Percentiles rank a stretch among this genome's conserved stretches.
Evolutionary conservation across 352 stramenopile genomes (phyloP).

Genomic region (Globisporangium echinulatum): DNA sequence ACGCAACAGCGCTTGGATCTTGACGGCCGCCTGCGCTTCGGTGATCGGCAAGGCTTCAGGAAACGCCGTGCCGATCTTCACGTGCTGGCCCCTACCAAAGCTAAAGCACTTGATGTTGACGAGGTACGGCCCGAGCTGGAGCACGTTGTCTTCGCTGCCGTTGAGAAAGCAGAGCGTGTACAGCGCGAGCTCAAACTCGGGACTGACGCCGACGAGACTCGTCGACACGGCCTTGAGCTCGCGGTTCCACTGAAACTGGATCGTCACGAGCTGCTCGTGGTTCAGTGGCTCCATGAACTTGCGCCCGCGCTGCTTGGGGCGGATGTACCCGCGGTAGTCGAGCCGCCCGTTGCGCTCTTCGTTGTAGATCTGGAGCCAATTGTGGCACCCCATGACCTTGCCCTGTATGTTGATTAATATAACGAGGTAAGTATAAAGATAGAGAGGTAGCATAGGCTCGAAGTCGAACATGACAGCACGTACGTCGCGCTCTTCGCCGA

Average conservation of each 20-base stretch:
- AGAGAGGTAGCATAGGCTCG: background rate
- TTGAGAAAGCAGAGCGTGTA: slow-evolving; percentile 95
- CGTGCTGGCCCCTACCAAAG: slow-evolving; percentile 63
- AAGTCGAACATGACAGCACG: slow-evolving; percentile 2
- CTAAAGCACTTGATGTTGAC: slow-evolving; percentile 89
- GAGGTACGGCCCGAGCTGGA: slow-evolving; percentile 80
- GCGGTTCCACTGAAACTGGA: slow-evolving; percentile 92
- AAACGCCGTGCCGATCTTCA: slow-evolving; percentile 81
- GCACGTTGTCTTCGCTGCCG: slow-evolving; percentile 81
- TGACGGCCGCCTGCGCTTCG: slow-evolving; percentile 61
- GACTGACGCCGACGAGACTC: slow-evolving; percentile 91
- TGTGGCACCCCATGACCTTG: slow-evolving; percentile 92
- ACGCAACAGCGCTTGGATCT: slow-evolving; percentile 67
- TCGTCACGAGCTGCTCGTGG: slow-evolving; percentile 90
- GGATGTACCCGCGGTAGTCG: slow-evolving; percentile 93
- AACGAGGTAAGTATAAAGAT: background rate
- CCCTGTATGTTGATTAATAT: slow-evolving; percentile 22
- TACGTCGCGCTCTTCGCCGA: slow-evolving; percentile 93
- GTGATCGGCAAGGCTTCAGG: slow-evolving; percentile 67
- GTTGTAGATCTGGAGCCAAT: slow-evolving; percentile 96
- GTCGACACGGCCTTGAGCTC: slow-evolving; percentile 89
- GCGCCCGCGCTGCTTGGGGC: slow-evolving; percentile 69
- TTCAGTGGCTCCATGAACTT: slow-evolving; percentile 67
- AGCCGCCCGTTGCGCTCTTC: slow-evolving; percentile 90
- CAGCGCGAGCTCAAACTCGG: slow-evolving; percentile 96